Evolutionary conservation across 768 basidiomycete genomes (phyloP).

Genomic region (Pisolithus albus): DNA sequence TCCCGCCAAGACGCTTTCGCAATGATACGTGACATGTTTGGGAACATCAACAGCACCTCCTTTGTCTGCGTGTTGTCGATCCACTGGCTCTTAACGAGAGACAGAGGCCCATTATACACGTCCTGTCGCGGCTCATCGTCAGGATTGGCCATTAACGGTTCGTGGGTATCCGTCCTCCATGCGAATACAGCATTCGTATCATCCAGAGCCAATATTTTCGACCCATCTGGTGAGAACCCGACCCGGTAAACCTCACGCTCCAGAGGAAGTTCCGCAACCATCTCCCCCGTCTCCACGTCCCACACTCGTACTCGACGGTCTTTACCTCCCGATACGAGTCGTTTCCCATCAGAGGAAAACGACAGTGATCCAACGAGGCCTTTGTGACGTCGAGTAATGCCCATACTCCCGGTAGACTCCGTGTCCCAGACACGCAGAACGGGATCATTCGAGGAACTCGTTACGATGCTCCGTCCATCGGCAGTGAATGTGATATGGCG

Average conservation of each 20-base stretch:
- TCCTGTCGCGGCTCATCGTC: conserved; percentile 13
- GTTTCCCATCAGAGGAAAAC: conserved; percentile 23
- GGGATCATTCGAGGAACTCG: conserved; percentile 16
- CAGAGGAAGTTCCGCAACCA: conserved; percentile 14
- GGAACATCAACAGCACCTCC: conserved; percentile 14
- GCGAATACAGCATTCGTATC: conserved; percentile 18
- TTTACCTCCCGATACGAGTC: conserved; percentile 24
- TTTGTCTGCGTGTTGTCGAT: conserved; percentile 16
- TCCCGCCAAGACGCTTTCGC: conserved; percentile 16
- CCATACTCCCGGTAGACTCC: conserved; percentile 23
- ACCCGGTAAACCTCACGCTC: conserved; percentile 15
- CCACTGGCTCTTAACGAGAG: conserved; percentile 17
- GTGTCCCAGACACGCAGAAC: conserved; percentile 28
- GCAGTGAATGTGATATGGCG: conserved; percentile 22
- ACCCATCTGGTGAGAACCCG: conserved; percentile 16
- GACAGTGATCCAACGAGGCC: conserved; percentile 20
- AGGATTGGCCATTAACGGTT: conserved; percentile 12
- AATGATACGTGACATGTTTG: conserved; percentile 24
- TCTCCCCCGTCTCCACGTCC: conserved; percentile 18
- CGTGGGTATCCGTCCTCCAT: conserved; percentile 20
- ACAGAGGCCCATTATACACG: conserved; percentile 5
- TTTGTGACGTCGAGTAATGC: conserved; percentile 18
- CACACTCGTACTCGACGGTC: conserved; percentile 27
- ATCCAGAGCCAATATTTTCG: conserved; percentile 20
- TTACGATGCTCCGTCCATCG: conserved; percentile 23